Evolutionary conservation across 305 asterid species (phyloP), one percentile per base, ranked within the genome.

Genomic region (Solanum aculeatissimum): DNA sequence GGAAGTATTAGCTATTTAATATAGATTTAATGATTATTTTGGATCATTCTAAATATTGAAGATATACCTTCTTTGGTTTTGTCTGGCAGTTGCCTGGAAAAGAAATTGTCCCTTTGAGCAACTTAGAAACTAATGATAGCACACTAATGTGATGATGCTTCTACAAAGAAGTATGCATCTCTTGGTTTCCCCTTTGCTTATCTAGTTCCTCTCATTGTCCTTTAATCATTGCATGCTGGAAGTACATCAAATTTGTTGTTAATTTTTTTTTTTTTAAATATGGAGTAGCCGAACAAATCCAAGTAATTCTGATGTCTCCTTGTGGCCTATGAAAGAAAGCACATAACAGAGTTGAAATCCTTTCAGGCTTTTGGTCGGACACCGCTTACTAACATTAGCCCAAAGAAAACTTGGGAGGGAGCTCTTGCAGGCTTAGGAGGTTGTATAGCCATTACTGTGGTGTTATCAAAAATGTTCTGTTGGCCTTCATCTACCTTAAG

Each of bases 361-460:
- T 77, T 35, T 89, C 91, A 97, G 99, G 95, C 94, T 21, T 95
- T 95, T 90, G 99, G 99, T 86, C 92, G 98, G 87, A 97, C 98
- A 53, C 99, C 96, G 8, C 97, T 97, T 69, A 95, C 96, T 27
- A 72, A 89, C 42, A 89, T 97, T 83, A 95, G 99, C 90, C 99
- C 99, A 49, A 97, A 97, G 89, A 97, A 97, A 93, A 97, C 99
- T 29, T 97, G 98, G 99, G 98, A 97, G 88, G 99, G 99, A 87
- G 96, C 96, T 86, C 83, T 92, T 84, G 93, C 92, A 40, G 99
- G 99, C 10, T 85, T 97, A 75, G 91, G 95, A 88, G 98, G 98
- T 83, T 97, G 98, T 86, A 89, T 95, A 86, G 92, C 92, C 19
- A 92, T 93, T 53, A 90, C 95, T 85, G 89, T 92, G 85, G 83